These are phyloP conservation scores for Coniferiporia weirii DNA, from an alignment of 1,284 basidiomycete species.

Conservation along the genomic window DNA sequence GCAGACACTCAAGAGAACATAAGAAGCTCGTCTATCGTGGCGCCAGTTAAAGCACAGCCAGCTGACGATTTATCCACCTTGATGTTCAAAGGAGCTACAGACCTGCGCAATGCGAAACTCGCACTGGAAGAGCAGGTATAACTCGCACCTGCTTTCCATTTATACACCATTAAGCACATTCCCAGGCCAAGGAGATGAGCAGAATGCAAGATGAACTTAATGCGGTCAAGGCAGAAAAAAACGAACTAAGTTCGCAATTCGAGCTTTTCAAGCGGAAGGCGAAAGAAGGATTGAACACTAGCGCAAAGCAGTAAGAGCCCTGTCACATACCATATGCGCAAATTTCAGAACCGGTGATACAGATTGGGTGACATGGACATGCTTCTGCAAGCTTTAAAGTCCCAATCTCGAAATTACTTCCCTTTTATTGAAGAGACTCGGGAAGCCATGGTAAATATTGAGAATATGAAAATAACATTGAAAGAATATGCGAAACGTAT, in stretches of 20 bases:
- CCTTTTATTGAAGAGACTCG: not conserved
- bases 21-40: not conserved
- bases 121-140: conserved; percentile 16
- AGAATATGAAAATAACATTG: not conserved
- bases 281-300: conserved; percentile 5
- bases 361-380: conserved; percentile 7
- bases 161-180: not conserved
- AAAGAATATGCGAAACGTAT: conserved; percentile 12
- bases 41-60: not conserved
- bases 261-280: conserved; percentile 8
- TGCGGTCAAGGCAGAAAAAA: conserved; percentile 4
- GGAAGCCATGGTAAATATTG: not conserved
- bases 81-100: conserved; percentile 18
- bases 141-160: not conserved
- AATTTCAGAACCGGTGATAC: not conserved
- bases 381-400: conserved; percentile 3
- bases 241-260: not conserved
- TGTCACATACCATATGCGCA: not conserved
- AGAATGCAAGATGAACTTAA: conserved; percentile 8
- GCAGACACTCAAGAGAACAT: not conserved
- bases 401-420: conserved; percentile 7
- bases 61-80: conserved; percentile 12
- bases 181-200: conserved; percentile 8
- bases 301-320: conserved; percentile 11
- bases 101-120: conserved; percentile 9